Evolutionary conservation across 495 filamentous ascomycete species (phyloP).

Genomic region (Penicillium ochrochloron): DNA sequence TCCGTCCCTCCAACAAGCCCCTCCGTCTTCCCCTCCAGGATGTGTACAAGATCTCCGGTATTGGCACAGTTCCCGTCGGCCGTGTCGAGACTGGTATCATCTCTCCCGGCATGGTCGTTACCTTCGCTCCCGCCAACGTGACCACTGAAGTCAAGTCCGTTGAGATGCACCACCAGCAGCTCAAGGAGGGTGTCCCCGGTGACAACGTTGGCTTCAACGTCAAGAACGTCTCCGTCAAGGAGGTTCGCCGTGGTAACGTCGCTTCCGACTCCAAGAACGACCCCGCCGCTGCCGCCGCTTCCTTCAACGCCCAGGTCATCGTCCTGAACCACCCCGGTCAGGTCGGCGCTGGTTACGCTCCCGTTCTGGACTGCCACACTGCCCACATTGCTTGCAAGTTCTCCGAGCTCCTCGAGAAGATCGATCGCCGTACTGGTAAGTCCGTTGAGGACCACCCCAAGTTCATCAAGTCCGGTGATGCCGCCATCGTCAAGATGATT

Average conservation of each 20-base stretch:
- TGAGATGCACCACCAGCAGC: conserved; percentile 99
- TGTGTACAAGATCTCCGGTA: conserved; percentile 99
- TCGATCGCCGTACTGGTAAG: conserved; percentile 99
- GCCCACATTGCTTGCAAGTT: conserved; percentile 99
- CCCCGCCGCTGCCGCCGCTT: conserved; percentile 83
- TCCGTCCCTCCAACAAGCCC: conserved; percentile 84
- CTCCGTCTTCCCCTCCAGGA: conserved; percentile 99
- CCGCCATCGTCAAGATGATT: conserved; percentile 99
- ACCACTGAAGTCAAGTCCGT: conserved; percentile 99
- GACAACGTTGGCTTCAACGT: conserved; percentile 99
- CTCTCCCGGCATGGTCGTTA: conserved; percentile 95
- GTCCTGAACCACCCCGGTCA: conserved; percentile 99
- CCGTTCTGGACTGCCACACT: conserved; percentile 99
- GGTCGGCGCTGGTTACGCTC: conserved; percentile 97
- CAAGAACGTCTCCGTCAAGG: conserved; percentile 99
- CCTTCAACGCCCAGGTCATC: conserved; percentile 99
- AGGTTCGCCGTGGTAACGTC: conserved; percentile 99
- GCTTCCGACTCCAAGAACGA: conserved; percentile 99
- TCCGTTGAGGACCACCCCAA: conserved; percentile 87
- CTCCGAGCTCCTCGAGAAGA: conserved; percentile 98
- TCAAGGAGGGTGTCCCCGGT: conserved; percentile 91
- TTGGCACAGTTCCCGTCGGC: conserved; percentile 98
- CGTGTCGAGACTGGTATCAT: conserved; percentile 99
- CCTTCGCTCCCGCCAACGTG: conserved; percentile 88
- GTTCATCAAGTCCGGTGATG: conserved; percentile 99